Base-by-base conservation (phyloP, 2,329 filamentous ascomycete species). In the Aureobasidium sp. region DNA sequence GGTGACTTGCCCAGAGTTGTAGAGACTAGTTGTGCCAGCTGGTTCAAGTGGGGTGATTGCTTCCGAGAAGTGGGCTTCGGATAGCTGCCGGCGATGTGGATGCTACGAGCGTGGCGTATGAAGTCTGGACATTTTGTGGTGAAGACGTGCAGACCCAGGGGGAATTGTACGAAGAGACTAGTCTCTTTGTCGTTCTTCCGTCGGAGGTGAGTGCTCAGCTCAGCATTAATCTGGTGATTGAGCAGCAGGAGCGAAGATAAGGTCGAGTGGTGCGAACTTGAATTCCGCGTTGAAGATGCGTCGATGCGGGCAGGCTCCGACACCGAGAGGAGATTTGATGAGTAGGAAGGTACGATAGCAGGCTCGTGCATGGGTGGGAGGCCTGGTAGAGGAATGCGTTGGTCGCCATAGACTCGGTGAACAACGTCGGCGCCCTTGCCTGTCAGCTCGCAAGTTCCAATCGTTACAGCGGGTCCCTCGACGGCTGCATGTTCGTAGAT, bases 61-160 rank as follows among this genome's bases (percentile, higher is more conserved):
- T 40, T 40, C 67, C 67, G 66, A 73, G 23, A 61, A 58, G 42
- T 13, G 13, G 59, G 66, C 25, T 72, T 68, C 11, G 67, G 70
- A 68, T 80, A 81, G 61, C 75, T 73, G 38, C 80, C 80, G 16
- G 77, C 77, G 15, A 83, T 73, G 67, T 81, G 78, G 15, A 83
- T 71, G 64, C 74, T 78, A 42, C 74, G 74, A 20, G 78, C 78
- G 60, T 80, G 80, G n/a, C 72, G 73, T 13, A 81, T 71, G 11
- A 82, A 74, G 42, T 75, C 74, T 4, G 80, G 80, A 48, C 79
- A 79, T 18, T 75, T 66, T 33, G 69, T 74, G 66, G 77, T 77
- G 74, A 81, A 53, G 64, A 80, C 66, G 70, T 82, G 59, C 69
- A 84, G 70, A 56, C 81, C 77, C 55, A 79, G 69, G 0, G 81